Evolutionary conservation across 495 filamentous ascomycete genomes (phyloP).

Genomic region (Massariosphaeria phaeospora): DNA sequence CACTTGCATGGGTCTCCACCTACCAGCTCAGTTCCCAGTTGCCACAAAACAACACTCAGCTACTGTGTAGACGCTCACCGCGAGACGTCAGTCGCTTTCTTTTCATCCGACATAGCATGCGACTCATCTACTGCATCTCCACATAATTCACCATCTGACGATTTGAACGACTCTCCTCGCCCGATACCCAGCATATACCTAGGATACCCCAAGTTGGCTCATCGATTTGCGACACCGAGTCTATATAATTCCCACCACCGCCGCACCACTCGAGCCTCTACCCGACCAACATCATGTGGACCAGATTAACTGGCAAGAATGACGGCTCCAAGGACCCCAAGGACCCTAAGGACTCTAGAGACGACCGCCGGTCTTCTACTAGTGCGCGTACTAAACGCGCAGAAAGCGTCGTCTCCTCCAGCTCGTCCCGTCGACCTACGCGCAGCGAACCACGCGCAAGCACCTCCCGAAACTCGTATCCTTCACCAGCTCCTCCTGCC

Average conservation of each 20-base stretch:
- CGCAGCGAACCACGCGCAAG: conserved; percentile 38
- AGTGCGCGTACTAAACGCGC: conserved; percentile 29
- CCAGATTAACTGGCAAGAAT: conserved; percentile 40
- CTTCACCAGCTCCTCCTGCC: conserved; percentile 43
- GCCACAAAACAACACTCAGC: conserved; percentile 29
- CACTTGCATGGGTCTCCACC: background rate
- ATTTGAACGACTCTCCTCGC: conserved; percentile 16
- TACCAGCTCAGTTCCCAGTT: conserved; percentile 3
- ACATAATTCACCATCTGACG: conserved; percentile 30
- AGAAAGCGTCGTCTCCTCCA: conserved; percentile 32
- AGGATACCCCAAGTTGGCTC: conserved; percentile 2
- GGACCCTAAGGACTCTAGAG: conserved; percentile 1
- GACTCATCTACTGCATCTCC: conserved; percentile 7
- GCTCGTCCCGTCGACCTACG: conserved; percentile 48
- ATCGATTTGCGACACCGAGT: conserved; percentile 17
- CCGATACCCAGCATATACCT: conserved; percentile 10
- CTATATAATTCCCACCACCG: conserved; percentile 3
- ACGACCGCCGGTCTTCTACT: conserved; percentile 25
- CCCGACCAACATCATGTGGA: conserved; percentile 39
- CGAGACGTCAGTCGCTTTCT: conserved; percentile 11
- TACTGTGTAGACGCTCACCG: conserved; percentile 11
- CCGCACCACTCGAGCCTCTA: background rate
- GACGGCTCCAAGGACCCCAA: conserved; percentile 25
- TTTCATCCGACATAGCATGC: conserved; percentile 17
- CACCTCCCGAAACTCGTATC: conserved; percentile 42